These are phyloP conservation scores for Plasmodium yoelii DNA, from an alignment of 169 alveolate species.

Conservation along the genomic window DNA sequence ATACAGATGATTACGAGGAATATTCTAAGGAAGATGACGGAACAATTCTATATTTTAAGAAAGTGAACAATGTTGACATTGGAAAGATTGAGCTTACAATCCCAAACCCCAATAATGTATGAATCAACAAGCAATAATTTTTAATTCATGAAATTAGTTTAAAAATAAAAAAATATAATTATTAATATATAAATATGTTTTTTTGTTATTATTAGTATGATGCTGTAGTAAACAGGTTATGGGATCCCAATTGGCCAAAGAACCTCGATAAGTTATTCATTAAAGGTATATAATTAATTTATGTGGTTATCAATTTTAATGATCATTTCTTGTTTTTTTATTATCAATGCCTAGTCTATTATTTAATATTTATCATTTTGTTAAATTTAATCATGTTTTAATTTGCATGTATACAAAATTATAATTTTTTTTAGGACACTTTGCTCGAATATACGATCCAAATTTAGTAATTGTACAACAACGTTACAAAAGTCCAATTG, in stretches of 20 bases:
- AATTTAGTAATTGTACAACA: constrained; percentile 54
- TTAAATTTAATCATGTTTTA: constrained; percentile 2
- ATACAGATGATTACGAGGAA: constrained; percentile 8
- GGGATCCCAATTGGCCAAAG: constrained; percentile 65
- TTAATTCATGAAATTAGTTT: background rate
- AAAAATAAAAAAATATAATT: constrained; percentile 5
- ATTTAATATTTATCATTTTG: too few species aligned
- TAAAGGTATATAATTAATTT: constrained; percentile 28
- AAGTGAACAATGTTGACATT: constrained; percentile 50
- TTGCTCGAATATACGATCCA: constrained; percentile 32
- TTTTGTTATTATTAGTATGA: constrained; percentile 39
- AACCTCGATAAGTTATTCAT: constrained; percentile 34
- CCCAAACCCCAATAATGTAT: constrained; percentile 31
- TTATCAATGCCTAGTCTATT: background rate
- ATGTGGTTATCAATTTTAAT: background rate
- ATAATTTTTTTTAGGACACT: constrained; percentile 13
- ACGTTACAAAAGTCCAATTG: constrained; percentile 31
- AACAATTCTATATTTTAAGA: constrained; percentile 38
- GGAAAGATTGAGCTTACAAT: constrained; percentile 41
- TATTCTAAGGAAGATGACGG: constrained; percentile 34
- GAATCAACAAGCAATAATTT: background rate
- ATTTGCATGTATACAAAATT: too few species aligned
- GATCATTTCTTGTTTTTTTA: background rate
- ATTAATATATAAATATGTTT: background rate
- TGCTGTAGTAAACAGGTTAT: constrained; percentile 20